Percentiles rank a stretch among this genome's conserved stretches.
Conservation (phyloP, 148 eudicot genomes). For the Hydrangea macrophylla region DNA sequence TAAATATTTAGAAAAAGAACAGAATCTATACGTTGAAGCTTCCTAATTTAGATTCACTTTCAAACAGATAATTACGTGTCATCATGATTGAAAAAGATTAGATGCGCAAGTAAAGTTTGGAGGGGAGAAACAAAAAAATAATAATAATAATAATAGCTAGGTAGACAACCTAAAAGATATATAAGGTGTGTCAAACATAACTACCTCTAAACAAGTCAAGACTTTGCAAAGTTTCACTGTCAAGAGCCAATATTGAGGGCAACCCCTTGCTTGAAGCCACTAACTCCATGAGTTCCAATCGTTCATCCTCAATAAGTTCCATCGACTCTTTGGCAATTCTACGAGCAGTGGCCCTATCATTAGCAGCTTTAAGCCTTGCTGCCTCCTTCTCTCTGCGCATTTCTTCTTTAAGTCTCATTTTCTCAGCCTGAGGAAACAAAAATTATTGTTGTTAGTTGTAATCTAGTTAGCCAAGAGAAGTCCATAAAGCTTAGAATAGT, state of each 20-base stretch:
- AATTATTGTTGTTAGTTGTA: conserved; percentile 8
- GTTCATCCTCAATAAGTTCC: conserved; percentile 89
- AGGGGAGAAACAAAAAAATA: background rate
- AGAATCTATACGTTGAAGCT: background rate
- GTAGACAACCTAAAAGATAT: background rate
- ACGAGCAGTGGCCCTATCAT: conserved; percentile 86
- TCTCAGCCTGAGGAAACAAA: conserved; percentile 58
- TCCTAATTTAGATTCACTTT: background rate
- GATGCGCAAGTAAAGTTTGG: background rate
- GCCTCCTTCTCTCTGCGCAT: conserved; percentile 83
- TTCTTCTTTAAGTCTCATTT: conserved; percentile 80
- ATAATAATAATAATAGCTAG: too few relatives aligned
- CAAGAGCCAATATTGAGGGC: conserved; percentile 74
- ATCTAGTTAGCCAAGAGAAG: conserved; percentile 2
- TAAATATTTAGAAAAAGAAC: background rate
- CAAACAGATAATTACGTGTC: too few relatives aligned
- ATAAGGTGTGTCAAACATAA: conserved; percentile 10
- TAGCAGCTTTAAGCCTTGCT: conserved; percentile 89
- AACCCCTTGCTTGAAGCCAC: conserved; percentile 73
- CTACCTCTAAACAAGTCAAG: conserved; percentile 72
- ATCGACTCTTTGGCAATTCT: conserved; percentile 87
- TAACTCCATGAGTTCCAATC: conserved; percentile 89
- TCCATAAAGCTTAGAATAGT: background rate
- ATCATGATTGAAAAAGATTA: too few relatives aligned
- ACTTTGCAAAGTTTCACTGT: conserved; percentile 65